Evolutionary conservation across 2,329 filamentous ascomycete species (phyloP).

Genomic region (Ophiostoma sp.): DNA sequence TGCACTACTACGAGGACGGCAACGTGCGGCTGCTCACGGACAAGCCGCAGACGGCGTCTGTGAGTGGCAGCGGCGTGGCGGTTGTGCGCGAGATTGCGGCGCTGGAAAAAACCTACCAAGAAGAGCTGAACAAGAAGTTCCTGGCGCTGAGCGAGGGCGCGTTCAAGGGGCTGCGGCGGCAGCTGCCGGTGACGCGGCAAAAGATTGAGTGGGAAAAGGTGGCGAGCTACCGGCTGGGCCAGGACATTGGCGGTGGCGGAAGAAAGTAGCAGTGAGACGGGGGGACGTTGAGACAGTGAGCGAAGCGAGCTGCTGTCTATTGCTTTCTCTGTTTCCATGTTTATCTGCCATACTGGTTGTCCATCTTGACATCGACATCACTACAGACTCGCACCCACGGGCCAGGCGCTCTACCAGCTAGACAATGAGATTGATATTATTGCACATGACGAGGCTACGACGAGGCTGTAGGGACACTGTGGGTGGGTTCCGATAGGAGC

Average conservation of each 20-base stretch:
- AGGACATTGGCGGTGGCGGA: conserved; percentile 67
- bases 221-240: conserved; percentile 78
- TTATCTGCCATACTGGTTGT: no score
- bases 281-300: conserved; percentile 36
- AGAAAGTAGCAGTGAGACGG: conserved; percentile 38
- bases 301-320: not conserved
- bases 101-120: conserved; percentile 88
- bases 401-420: no score
- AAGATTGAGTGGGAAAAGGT: conserved; percentile 99
- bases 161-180: conserved; percentile 87
- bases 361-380: no score
- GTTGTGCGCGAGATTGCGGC: conserved; percentile 72
- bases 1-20: conserved; percentile 99
- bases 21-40: conserved; percentile 91
- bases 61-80: conserved; percentile 59
- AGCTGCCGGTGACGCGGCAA: conserved; percentile 92
- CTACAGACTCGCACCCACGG: no score
- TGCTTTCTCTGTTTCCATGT: no score
- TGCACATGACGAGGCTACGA: no score
- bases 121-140: conserved; percentile 90
- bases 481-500: no score
- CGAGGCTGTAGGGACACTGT: no score
- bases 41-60: conserved; percentile 62
- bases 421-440: no score
- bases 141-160: conserved; percentile 83